phyloP scores from a whole-genome alignment of 2,329 filamentous ascomycete species.

The Penicillium sp. region DNA sequence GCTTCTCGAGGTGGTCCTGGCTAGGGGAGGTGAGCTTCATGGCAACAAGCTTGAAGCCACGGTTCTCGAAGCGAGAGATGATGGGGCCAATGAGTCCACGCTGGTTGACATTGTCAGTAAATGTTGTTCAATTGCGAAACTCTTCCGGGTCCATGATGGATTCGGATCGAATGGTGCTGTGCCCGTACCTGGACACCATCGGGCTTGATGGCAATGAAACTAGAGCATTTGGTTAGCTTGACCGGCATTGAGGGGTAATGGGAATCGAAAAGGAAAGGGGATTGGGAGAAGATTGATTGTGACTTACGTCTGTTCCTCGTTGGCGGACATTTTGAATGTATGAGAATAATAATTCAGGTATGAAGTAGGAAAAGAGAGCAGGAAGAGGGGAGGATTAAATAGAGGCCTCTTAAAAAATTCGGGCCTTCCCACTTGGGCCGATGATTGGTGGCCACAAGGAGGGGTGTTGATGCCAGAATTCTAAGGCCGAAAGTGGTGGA shows the following conservation, averaged over 20 bases:
- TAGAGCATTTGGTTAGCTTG: constrained; percentile 49
- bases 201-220: constrained; percentile 99
- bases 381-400: constrained; percentile 26
- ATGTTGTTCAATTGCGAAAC: constrained; percentile 13
- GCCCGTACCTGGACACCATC: constrained; percentile 90
- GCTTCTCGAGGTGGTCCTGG: constrained; percentile 96
- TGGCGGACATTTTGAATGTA: constrained; percentile 59
- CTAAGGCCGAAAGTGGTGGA: background rate
- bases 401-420: constrained; percentile 47
- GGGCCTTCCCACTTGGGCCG: constrained; percentile 7
- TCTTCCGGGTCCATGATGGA: background rate
- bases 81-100: constrained; percentile 97
- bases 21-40: constrained; percentile 90
- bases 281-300: background rate
- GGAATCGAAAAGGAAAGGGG: constrained; percentile 4
- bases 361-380: constrained; percentile 17
- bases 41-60: constrained; percentile 97
- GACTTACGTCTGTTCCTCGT: constrained; percentile 79
- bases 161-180: background rate
- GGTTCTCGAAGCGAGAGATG: constrained; percentile 96
- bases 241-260: constrained; percentile 21
- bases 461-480: constrained; percentile 9
- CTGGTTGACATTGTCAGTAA: constrained; percentile 51
- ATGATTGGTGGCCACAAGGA: constrained; percentile 10
- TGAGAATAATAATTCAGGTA: constrained; percentile 24